Evolutionary conservation across 768 basidiomycete genomes (phyloP), one percentile per base, ranked within the genome.

Genomic region (Trametes coccinea): DNA sequence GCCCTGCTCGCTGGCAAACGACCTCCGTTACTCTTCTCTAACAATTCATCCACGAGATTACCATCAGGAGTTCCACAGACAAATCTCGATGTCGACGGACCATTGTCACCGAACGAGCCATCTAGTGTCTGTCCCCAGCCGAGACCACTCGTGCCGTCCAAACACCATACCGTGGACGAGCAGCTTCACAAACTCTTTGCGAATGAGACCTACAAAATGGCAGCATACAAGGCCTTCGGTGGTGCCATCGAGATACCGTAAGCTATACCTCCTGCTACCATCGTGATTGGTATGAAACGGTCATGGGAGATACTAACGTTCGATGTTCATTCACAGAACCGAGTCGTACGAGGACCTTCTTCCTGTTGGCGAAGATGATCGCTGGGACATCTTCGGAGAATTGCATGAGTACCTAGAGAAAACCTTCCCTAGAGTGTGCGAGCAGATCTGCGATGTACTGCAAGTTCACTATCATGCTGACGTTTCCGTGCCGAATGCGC

Each of bases 381-480:
- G 80, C 9, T 80, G 78, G 77, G 70, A 74, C 16, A 69, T 67
- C 31, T 80, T 80, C 52, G 61, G 29, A 9, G 64, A 62, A 5
- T 70, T 79, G 52, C 77, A 78, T 40, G 65, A 64, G 14, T 77
- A 79, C 61, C 73, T 84, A 16, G 72, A 73, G 56, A 61, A 68
- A 29, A 73, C 87, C 31, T 94, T 90, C 65, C 84, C 87, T 3
- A 76, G 86, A 71, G 85, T 81, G 80, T 90, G 74, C 22, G 40
- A 76, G 80, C 41, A 0, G 8, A 5, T n/a, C 41, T n/a, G 9
- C 7, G 10, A 6, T 5, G 14, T 14, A 8, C 14, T 5, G 41
- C 41, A 11, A 37, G 34, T 37, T 11, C 11, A 8, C 4, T 16
- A 4, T 9, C 41, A n/a, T 13, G 41, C 41, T 43, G 5, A 43